Evolutionary conservation across 169 alveolate genomes (phyloP).

Genomic region (Plasmodium gaboni): DNA sequence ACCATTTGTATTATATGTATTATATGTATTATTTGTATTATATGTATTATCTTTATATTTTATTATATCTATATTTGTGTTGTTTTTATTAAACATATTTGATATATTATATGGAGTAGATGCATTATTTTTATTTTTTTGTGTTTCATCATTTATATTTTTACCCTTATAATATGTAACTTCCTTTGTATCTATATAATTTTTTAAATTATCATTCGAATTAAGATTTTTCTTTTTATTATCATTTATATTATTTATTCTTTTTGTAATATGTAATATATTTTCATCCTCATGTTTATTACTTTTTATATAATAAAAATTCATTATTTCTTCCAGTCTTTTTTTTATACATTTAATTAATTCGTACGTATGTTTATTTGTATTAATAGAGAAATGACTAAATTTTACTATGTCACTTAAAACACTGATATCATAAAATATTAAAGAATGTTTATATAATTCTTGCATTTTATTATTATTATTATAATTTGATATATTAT

Average conservation of each 20-base stretch:
- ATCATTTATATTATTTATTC: too few species aligned
- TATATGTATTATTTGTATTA: too few species aligned
- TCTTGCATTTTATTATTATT: neutral
- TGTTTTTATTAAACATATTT: too few species aligned
- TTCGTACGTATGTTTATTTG: conserved; percentile 52
- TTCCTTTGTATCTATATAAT: too few species aligned
- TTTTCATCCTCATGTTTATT: too few species aligned
- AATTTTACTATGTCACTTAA: conserved; percentile 49
- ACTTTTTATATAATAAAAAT: neutral
- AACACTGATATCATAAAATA: conserved; percentile 39
- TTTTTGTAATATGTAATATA: too few species aligned
- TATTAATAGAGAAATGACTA: conserved; percentile 41
- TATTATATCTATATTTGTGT: too few species aligned
- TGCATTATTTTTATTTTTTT: neutral
- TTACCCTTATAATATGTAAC: too few species aligned
- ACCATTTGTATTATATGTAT: neutral
- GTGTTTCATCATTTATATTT: neutral
- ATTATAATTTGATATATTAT: neutral
- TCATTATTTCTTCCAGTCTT: conserved; percentile 41
- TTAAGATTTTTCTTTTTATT: neutral
- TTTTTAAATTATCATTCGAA: too few species aligned
- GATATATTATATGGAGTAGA: too few species aligned
- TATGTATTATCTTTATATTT: neutral
- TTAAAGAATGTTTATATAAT: conserved; percentile 23
- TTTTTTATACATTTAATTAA: conserved; percentile 41